These are phyloP conservation scores for Patellifolia procumbens DNA, from an alignment of 179 eudicot genomes.

Conservation along the genomic window DNA sequence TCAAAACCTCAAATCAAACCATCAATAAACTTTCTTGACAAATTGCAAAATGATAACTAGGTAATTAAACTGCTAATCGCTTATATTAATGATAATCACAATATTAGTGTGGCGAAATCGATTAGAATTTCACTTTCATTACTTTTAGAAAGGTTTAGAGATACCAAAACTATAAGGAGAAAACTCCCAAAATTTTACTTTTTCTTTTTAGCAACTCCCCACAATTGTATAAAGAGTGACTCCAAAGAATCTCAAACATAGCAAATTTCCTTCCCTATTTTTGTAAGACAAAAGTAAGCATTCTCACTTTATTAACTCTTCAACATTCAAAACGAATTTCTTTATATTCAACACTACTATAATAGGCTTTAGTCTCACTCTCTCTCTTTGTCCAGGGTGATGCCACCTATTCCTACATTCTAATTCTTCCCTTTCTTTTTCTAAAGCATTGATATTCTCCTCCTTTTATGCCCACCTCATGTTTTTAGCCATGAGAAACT, in stretches of 20 bases:
- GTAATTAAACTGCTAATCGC: background rate
- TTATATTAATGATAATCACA: background rate
- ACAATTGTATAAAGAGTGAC: conserved; percentile 3
- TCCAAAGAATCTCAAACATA: conserved; percentile 15
- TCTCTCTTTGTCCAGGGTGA: conserved; percentile 20
- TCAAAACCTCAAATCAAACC: background rate
- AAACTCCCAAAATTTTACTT: background rate
- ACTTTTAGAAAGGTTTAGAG: conserved; percentile 4
- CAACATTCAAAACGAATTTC: conserved; percentile 20
- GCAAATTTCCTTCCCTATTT: conserved; percentile 13
- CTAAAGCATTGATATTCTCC: conserved; percentile 7
- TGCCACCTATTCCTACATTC: conserved; percentile 25
- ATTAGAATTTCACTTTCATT: background rate
- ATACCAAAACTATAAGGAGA: conserved; percentile 23
- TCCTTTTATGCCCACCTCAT: background rate
- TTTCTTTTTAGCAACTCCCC: background rate
- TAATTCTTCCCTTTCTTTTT: background rate
- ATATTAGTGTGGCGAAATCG: background rate
- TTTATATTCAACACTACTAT: conserved; percentile 22
- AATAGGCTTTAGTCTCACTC: conserved; percentile 15
- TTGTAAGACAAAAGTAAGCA: conserved; percentile 23
- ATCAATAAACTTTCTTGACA: background rate
- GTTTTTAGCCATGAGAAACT: no score
- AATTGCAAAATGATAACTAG: background rate
- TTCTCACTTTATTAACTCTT: conserved; percentile 28